phyloP scores from a whole-genome alignment of 73 alveolate genomes.

The Paramecium primaurelia region DNA sequence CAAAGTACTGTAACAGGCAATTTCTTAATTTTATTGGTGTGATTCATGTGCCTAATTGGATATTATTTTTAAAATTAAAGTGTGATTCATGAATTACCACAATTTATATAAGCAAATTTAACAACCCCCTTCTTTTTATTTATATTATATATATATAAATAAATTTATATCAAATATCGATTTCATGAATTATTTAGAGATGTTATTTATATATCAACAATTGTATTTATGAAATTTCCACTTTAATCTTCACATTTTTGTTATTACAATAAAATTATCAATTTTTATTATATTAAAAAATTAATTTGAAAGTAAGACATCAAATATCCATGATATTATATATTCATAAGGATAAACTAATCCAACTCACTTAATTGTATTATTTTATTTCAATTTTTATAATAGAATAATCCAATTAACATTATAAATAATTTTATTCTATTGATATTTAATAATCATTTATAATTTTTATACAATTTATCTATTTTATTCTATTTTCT shows the following conservation, averaged over 20 bases:
- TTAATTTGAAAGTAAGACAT: too few species aligned
- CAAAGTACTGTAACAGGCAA: conserved; percentile 75
- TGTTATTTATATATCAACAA: too few species aligned
- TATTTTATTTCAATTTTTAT: too few species aligned
- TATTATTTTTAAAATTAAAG: neutral
- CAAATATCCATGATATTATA: too few species aligned
- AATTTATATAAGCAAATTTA: neutral
- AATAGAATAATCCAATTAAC: neutral
- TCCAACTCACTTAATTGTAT: too few species aligned
- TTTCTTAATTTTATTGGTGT: conserved; percentile 1
- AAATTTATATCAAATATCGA: neutral
- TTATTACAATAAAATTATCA: too few species aligned
- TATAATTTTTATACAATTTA: too few species aligned
- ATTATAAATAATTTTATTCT: neutral
- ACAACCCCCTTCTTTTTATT: neutral
- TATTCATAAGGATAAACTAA: too few species aligned
- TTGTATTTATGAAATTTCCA: too few species aligned
- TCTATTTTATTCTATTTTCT: neutral
- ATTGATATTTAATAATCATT: neutral
- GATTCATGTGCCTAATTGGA: neutral
- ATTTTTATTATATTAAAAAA: too few species aligned
- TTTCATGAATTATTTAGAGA: too few species aligned
- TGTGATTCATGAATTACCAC: neutral
- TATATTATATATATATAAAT: neutral
- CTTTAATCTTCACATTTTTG: too few species aligned